Evolutionary conservation across 192 early-diverging fungal species (phyloP).

Genomic region (Lunasporangiospora selenospora): DNA sequence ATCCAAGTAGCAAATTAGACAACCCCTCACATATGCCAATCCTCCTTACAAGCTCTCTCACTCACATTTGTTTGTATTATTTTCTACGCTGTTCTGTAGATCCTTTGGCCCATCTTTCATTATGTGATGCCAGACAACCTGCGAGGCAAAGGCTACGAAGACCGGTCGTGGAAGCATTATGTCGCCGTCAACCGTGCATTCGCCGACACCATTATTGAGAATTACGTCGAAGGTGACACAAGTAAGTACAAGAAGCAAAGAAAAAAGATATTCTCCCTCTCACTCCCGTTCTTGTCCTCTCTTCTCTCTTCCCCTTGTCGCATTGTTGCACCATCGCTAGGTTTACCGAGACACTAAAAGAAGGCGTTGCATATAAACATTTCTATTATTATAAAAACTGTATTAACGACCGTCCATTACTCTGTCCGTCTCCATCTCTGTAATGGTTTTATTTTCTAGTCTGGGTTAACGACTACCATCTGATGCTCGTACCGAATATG

Average conservation of each 20-base stretch:
- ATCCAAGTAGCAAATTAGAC: neutral
- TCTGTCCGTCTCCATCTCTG: neutral
- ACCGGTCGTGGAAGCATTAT: slow-evolving; percentile 83
- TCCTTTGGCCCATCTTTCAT: slow-evolving; percentile 97
- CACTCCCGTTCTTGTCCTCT: slow-evolving; percentile 1
- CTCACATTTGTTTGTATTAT: neutral
- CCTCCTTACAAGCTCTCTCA: slow-evolving; percentile 3
- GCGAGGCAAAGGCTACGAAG: slow-evolving; percentile 79
- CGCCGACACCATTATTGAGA: slow-evolving; percentile 79
- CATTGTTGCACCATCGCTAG: neutral
- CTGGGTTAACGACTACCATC: slow-evolving; percentile 98
- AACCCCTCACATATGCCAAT: neutral
- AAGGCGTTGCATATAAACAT: too few relatives aligned
- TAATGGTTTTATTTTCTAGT: slow-evolving; percentile 52
- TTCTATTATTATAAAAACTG: too few relatives aligned
- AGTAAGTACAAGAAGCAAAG: slow-evolving; percentile 63
- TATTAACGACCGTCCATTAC: neutral
- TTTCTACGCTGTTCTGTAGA: slow-evolving; percentile 54
- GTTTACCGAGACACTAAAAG: too few relatives aligned
- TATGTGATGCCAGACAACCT: slow-evolving; percentile 92
- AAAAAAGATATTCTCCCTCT: neutral
- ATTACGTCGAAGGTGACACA: slow-evolving; percentile 85
- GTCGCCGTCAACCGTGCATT: slow-evolving; percentile 85
- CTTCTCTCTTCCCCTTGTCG: neutral
- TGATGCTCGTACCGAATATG: slow-evolving; percentile 92